Evolutionary conservation across 257 asterid genomes (phyloP).

Genomic region (Hygrophila difformis): DNA sequence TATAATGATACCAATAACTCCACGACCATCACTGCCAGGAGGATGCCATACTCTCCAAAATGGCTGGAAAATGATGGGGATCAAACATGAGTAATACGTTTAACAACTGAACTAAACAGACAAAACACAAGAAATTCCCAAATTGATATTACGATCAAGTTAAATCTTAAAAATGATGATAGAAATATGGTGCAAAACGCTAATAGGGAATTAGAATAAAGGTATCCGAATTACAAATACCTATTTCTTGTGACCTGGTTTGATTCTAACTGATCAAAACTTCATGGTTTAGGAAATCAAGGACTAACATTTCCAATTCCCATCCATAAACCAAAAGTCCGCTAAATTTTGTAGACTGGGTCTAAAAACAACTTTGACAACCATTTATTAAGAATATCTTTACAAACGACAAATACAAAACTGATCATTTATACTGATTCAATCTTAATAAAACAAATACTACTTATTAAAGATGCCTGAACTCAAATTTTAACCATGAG

Average conservation of each 20-base stretch:
- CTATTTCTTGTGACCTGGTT: too few species aligned
- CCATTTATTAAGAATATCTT: background rate
- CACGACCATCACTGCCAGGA: conserved; percentile 98
- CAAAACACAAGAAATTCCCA: background rate
- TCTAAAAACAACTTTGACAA: background rate
- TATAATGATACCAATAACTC: conserved; percentile 73
- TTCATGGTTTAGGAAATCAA: too few species aligned
- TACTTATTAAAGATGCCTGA: background rate
- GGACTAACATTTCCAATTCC: too few species aligned
- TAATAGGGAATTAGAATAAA: too few species aligned
- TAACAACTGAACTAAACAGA: conserved; percentile 13
- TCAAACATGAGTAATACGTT: conserved; percentile 6
- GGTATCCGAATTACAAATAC: too few species aligned
- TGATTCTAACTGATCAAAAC: too few species aligned
- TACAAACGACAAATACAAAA: background rate
- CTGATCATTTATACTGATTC: background rate
- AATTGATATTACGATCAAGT: background rate
- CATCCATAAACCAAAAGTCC: too few species aligned
- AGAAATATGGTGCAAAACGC: background rate
- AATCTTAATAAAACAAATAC: background rate
- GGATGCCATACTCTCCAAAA: conserved; percentile 98
- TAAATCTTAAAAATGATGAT: background rate
- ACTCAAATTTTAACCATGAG: background rate
- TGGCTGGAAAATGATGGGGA: conserved; percentile 42
- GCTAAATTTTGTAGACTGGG: background rate